phyloP scores from a whole-genome alignment of 202 grass and related monocot genomes.

The Dendrocalamus latiflorus region DNA sequence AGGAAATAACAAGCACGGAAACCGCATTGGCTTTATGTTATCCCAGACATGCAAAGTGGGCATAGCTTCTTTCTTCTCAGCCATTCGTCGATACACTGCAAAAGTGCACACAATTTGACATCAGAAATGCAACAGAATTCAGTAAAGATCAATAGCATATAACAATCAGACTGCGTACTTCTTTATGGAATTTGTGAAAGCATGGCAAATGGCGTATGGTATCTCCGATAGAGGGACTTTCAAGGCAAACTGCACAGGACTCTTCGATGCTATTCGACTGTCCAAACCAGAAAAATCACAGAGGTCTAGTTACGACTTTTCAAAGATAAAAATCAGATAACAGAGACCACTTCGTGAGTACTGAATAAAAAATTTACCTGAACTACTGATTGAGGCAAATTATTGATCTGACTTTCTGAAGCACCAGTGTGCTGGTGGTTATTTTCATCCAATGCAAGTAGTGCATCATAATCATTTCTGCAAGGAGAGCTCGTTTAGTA shows the following conservation, averaged over 20 bases:
- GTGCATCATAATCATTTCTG: no score
- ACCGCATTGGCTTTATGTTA: conserved; percentile 25
- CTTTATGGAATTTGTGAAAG: conserved; percentile 93
- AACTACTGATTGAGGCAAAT: no score
- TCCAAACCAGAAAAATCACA: conserved; percentile 1
- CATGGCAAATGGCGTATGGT: conserved; percentile 80
- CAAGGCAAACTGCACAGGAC: conserved; percentile 75
- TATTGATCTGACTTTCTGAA: no score
- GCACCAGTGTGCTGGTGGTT: no score
- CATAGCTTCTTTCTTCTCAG: conserved; percentile 72
- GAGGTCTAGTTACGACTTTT: not conserved
- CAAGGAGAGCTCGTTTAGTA: no score
- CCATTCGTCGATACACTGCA: conserved; percentile 87
- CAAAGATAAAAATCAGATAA: not conserved
- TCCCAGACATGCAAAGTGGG: conserved; percentile 59
- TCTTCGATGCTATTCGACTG: conserved; percentile 65
- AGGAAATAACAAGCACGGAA: not conserved
- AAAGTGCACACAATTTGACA: conserved; percentile 2
- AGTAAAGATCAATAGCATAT: not conserved
- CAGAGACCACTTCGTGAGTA: not conserved
- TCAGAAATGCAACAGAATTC: conserved; percentile 13
- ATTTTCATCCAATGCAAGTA: no score
- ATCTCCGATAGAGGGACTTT: conserved; percentile 62
- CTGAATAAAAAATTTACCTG: no score
- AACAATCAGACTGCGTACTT: conserved; percentile 35